These are phyloP conservation scores for Pseudopediastrum boryanum DNA, from an alignment of 139 green algal species.

Conservation along the genomic window DNA sequence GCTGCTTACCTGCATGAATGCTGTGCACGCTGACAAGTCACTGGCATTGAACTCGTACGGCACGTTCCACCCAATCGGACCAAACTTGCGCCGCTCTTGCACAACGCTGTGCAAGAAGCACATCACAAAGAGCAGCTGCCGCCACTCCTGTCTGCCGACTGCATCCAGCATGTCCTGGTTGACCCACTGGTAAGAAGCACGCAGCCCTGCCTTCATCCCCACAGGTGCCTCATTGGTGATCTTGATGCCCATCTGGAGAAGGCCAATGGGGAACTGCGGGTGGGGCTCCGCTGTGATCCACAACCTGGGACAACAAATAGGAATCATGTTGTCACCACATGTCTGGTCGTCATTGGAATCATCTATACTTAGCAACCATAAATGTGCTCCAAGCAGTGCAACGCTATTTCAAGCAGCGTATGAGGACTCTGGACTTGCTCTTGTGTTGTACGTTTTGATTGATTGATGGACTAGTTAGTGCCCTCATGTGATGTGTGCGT, in stretches of 20 bases:
- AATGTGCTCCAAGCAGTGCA: too few relatives aligned
- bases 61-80: conserved; percentile 95
- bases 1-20: conserved; percentile 75
- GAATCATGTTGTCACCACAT: too few relatives aligned
- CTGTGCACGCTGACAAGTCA: conserved; percentile 86
- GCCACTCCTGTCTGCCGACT: conserved; percentile 81
- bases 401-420: too few relatives aligned
- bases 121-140: conserved; percentile 91
- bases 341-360: too few relatives aligned
- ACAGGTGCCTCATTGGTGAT: conserved; percentile 94
- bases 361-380: too few relatives aligned
- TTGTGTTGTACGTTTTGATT: too few relatives aligned
- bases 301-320: too few relatives aligned
- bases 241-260: conserved; percentile 93
- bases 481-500: too few relatives aligned
- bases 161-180: conserved; percentile 90
- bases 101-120: conserved; percentile 92
- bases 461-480: too few relatives aligned
- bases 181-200: conserved; percentile 86
- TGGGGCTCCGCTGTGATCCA: conserved; percentile 96
- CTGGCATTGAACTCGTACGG: conserved; percentile 96
- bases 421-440: too few relatives aligned
- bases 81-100: conserved; percentile 94
- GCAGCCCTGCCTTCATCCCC: conserved; percentile 90
- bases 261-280: conserved; percentile 90